Percentiles rank a stretch among this genome's conserved stretches.
phyloP scores from a whole-genome alignment of 768 basidiomycete species.

The Lactifluus pinguis region DNA sequence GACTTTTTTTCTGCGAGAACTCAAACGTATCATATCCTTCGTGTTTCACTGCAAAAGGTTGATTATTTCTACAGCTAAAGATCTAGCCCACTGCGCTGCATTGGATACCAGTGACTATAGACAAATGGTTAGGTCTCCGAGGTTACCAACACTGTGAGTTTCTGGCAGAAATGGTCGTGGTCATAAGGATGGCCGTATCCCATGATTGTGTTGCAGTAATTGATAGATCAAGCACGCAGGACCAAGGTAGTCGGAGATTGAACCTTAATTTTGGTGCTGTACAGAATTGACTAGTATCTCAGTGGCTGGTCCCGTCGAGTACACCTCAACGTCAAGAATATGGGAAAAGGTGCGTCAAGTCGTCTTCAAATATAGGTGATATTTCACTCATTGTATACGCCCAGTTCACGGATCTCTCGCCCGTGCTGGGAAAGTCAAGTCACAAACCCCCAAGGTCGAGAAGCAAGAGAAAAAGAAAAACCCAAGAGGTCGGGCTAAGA shows the following conservation, averaged over 20 bases:
- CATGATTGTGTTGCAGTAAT: too few species aligned
- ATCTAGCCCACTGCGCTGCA: too few species aligned
- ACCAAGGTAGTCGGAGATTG: neutral
- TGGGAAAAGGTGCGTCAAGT: constrained; percentile 21
- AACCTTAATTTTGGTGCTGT: constrained; percentile 7
- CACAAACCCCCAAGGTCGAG: constrained; percentile 96
- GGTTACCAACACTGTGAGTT: too few species aligned
- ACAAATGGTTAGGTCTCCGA: too few species aligned
- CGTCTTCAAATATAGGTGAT: neutral
- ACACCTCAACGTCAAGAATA: constrained; percentile 20
- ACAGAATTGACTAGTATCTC: constrained; percentile 3
- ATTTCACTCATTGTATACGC: constrained; percentile 3
- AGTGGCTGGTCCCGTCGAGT: neutral
- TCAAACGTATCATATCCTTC: too few species aligned
- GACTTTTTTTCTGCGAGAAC: too few species aligned
- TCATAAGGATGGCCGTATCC: too few species aligned
- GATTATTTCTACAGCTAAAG: too few species aligned
- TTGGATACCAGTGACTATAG: too few species aligned
- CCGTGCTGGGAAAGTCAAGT: constrained; percentile 99
- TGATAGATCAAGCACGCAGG: too few species aligned
- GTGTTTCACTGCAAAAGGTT: too few species aligned
- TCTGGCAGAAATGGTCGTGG: too few species aligned
- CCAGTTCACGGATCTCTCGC: constrained; percentile 98
- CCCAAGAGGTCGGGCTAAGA: constrained; percentile 96
- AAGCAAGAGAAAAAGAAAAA: constrained; percentile 99